Evolutionary conservation across 2,329 filamentous ascomycete genomes (phyloP).

Genomic region (Microsporum ferrugineum): DNA sequence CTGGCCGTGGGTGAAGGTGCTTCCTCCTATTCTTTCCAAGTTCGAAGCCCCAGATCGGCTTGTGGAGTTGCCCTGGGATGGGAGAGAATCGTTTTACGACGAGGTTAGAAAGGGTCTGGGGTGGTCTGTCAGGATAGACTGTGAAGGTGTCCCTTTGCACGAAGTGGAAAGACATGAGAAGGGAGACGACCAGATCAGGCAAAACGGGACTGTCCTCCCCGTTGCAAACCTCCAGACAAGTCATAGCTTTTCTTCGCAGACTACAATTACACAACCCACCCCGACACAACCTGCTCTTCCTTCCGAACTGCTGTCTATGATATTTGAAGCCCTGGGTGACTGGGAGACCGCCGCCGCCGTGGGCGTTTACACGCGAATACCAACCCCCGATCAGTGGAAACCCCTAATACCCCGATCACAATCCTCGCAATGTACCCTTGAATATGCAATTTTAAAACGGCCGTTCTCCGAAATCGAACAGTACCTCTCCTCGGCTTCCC

Average conservation of each 20-base stretch:
- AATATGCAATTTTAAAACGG: slow-evolving; percentile 71
- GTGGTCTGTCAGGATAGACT: slow-evolving; percentile 10
- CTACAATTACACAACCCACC: not conserved
- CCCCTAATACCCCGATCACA: slow-evolving; percentile 52
- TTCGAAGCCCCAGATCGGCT: slow-evolving; percentile 50
- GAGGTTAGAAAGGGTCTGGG: slow-evolving; percentile 25
- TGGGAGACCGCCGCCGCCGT: slow-evolving; percentile 83
- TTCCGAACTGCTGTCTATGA: slow-evolving; percentile 78
- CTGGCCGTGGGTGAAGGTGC: slow-evolving; percentile 76
- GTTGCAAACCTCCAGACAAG: not conserved
- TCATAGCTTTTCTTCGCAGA: not conserved
- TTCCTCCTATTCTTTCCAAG: slow-evolving; percentile 72
- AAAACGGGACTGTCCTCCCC: not conserved
- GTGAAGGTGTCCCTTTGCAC: not conserved
- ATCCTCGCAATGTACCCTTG: slow-evolving; percentile 61
- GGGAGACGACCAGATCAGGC: not conserved
- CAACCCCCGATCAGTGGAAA: slow-evolving; percentile 62
- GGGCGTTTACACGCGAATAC: slow-evolving; percentile 66
- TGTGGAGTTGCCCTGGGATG: slow-evolving; percentile 41
- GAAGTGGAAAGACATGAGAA: not conserved
- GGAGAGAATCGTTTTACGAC: slow-evolving; percentile 25
- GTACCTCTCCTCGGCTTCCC: slow-evolving; percentile 56
- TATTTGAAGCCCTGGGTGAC: slow-evolving; percentile 68
- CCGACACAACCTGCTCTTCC: slow-evolving; percentile 42
- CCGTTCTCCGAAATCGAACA: slow-evolving; percentile 60